These are phyloP conservation scores for Rubroshorea leprosula DNA, from an alignment of 345 rosid species.

Conservation along the genomic window DNA sequence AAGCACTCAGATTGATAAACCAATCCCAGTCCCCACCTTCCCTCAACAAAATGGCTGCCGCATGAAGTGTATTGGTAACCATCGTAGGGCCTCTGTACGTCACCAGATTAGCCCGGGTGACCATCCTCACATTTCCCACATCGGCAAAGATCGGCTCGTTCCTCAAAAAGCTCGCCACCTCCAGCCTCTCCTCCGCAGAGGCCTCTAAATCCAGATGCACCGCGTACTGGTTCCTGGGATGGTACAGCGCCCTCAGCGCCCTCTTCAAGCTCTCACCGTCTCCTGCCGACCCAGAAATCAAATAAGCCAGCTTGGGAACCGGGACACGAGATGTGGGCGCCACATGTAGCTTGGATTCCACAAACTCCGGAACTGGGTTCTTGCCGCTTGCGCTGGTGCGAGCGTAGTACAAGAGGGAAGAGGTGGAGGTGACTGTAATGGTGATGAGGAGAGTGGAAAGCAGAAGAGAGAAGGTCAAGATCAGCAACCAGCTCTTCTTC, in stretches of 20 bases:
- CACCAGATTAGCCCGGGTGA: constrained; percentile 67
- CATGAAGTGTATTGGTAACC: constrained; percentile 91
- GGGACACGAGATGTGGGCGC: constrained; percentile 20
- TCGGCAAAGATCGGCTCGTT: constrained; percentile 43
- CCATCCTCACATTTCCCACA: constrained; percentile 69
- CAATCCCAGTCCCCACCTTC: constrained; percentile 92
- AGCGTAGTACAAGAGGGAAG: constrained; percentile 18
- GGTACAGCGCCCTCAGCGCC: constrained; percentile 69
- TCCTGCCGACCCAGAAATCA: constrained; percentile 75
- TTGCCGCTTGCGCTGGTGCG: constrained; percentile 2
- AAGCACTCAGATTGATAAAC: constrained; percentile 88
- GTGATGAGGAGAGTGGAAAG: constrained; percentile 39
- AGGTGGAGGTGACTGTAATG: constrained; percentile 24
- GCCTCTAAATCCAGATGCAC: constrained; percentile 86
- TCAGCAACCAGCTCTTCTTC: constrained; percentile 46
- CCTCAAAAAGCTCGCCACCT: constrained; percentile 50
- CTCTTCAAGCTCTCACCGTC: constrained; percentile 72
- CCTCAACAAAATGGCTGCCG: constrained; percentile 65
- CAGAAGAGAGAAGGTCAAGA: constrained; percentile 30
- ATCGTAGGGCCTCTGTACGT: constrained; percentile 89
- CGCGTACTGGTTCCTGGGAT: constrained; percentile 79
- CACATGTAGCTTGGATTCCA: constrained; percentile 38
- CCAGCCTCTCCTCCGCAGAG: constrained; percentile 60
- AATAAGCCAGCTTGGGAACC: constrained; percentile 61
- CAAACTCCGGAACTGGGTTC: constrained; percentile 31